Conservation (phyloP, 2,329 filamentous ascomycete genomes). For the Fusarium avenaceum region DNA sequence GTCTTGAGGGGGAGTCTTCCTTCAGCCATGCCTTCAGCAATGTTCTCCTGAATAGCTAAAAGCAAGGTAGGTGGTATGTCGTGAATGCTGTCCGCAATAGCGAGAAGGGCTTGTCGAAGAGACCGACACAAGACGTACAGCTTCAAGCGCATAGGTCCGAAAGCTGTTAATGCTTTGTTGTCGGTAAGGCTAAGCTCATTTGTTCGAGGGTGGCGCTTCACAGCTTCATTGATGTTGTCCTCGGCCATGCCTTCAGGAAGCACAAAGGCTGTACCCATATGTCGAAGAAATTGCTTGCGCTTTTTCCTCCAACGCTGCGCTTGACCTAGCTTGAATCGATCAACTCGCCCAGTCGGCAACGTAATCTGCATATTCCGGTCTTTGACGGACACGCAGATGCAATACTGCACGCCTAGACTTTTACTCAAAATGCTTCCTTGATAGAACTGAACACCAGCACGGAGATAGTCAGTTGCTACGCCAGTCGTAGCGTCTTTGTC, state of each 20-base stretch:
- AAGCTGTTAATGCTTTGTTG: constrained; percentile 6
- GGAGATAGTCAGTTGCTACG: constrained; percentile 51
- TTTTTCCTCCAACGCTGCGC: constrained; percentile 49
- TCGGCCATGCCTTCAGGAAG: constrained; percentile 55
- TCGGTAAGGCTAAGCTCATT: neutral
- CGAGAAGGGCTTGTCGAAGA: constrained; percentile 39
- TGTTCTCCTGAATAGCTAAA: constrained; percentile 44
- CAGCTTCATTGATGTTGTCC: constrained; percentile 42
- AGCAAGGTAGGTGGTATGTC: constrained; percentile 50
- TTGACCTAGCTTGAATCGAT: constrained; percentile 47
- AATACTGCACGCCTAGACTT: constrained; percentile 60
- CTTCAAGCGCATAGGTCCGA: constrained; percentile 44
- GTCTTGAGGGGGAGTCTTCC: constrained; percentile 51
- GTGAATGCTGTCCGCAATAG: constrained; percentile 26
- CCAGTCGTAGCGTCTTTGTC: constrained; percentile 28
- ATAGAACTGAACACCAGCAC: constrained; percentile 59
- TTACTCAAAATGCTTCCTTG: constrained; percentile 60
- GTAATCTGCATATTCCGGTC: constrained; percentile 46
- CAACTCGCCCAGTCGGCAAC: constrained; percentile 49
- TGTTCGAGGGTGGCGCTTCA: constrained; percentile 21
- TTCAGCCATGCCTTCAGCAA: constrained; percentile 46
- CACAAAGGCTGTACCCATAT: constrained; percentile 53
- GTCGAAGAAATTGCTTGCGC: constrained; percentile 48
- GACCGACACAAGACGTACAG: constrained; percentile 43
- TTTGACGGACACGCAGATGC: constrained; percentile 51